Conservation (phyloP, 257 asterid genomes). For the Knoxia roxburghii region DNA sequence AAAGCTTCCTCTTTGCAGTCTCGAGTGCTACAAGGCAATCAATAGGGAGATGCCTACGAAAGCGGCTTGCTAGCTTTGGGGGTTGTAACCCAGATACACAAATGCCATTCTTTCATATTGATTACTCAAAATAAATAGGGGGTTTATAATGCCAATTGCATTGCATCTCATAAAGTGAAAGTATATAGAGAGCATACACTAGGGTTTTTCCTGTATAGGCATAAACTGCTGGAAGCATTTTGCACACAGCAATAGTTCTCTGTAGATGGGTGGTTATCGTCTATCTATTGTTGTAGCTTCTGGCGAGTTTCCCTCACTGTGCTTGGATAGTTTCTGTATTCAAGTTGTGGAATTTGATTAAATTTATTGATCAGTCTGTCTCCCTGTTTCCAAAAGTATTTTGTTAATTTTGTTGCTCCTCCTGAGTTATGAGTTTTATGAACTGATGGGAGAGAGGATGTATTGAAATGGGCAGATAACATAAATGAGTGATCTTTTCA, state of each 20-base stretch:
- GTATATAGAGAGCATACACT: background rate
- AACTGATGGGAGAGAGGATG: too few species aligned
- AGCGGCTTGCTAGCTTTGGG: constrained; percentile 37
- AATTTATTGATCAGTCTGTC: background rate
- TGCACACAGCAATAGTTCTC: background rate
- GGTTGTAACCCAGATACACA: constrained; percentile 8
- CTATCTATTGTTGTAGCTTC: background rate
- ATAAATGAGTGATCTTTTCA: too few species aligned
- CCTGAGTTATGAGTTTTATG: too few species aligned
- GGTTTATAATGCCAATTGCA: background rate
- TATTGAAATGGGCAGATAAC: too few species aligned
- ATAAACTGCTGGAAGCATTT: constrained; percentile 4
- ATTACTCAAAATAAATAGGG: constrained; percentile 6
- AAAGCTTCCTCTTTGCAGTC: constrained; percentile 93
- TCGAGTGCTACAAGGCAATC: constrained; percentile 86
- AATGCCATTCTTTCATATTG: constrained; percentile 4
- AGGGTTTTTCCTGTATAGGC: background rate
- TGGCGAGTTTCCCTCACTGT: background rate
- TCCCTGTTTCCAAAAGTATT: too few species aligned
- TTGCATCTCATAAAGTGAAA: background rate
- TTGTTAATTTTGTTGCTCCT: too few species aligned
- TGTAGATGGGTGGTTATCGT: background rate
- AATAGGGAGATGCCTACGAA: constrained; percentile 33
- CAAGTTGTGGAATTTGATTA: background rate
- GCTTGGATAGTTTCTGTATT: background rate